Conservation (phyloP, 2,329 filamentous ascomycete species). For the Sarocladium brachiariae region DNA sequence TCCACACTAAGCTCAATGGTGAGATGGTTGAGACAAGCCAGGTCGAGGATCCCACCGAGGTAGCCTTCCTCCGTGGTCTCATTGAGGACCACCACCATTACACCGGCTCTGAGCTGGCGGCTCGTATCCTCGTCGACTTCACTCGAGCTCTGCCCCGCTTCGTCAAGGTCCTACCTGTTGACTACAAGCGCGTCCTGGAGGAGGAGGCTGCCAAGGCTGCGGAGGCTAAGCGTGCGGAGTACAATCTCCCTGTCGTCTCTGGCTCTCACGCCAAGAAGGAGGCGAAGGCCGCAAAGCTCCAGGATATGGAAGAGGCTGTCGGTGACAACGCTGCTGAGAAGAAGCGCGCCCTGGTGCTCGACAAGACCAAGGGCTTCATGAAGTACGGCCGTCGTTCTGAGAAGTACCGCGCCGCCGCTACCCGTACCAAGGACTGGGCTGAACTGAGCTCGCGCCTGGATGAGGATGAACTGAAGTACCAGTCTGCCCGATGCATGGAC, state of each 20-base stretch:
- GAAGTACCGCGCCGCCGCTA: slow-evolving; percentile 83
- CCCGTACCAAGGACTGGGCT: slow-evolving; percentile 85
- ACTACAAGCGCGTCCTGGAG: slow-evolving; percentile 88
- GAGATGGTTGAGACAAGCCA: slow-evolving; percentile 93
- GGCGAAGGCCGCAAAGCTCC: slow-evolving; percentile 63
- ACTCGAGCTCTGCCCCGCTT: slow-evolving; percentile 84
- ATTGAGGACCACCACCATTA: slow-evolving; percentile 98
- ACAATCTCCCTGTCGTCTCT: slow-evolving; percentile 70
- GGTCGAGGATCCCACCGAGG: slow-evolving; percentile 78
- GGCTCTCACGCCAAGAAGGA: slow-evolving; percentile 54
- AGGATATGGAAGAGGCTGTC: slow-evolving; percentile 88
- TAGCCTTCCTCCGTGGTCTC: slow-evolving; percentile 82
- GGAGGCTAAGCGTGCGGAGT: slow-evolving; percentile 77
- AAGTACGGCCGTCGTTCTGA: slow-evolving; percentile 89
- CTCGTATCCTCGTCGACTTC: slow-evolving; percentile 91
- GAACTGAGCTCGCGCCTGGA: slow-evolving; percentile 82
- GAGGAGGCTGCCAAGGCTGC: slow-evolving; percentile 83
- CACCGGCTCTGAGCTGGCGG: slow-evolving; percentile 90
- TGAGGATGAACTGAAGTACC: slow-evolving; percentile 94
- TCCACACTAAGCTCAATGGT: slow-evolving; percentile 87
- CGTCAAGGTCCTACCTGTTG: slow-evolving; percentile 85
- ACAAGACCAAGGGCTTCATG: slow-evolving; percentile 98
- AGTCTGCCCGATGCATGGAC: slow-evolving; percentile 96
- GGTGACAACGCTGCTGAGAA: slow-evolving; percentile 80
- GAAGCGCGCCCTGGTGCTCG: slow-evolving; percentile 83